Percentiles rank a stretch among this genome's conserved stretches.
These are phyloP conservation scores for Veloporphyrellus conicus DNA, from an alignment of 1,284 basidiomycete genomes.

Conservation along the genomic window DNA sequence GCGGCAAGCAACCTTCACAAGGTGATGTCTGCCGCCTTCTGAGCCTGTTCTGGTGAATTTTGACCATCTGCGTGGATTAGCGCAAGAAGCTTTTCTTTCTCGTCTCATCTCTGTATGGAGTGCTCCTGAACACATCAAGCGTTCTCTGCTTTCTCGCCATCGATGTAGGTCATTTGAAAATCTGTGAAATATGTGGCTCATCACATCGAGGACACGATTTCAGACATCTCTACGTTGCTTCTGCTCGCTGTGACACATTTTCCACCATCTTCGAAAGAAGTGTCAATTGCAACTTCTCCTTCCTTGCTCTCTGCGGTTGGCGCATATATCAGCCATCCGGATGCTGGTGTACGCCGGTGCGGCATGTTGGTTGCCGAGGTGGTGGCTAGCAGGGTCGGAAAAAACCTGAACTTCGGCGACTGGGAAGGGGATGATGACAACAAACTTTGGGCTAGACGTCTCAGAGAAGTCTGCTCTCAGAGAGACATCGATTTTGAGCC, in stretches of 20 bases:
- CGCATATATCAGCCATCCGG: slow-evolving; percentile 74
- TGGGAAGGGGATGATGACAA: slow-evolving; percentile 83
- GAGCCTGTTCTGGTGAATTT: background rate
- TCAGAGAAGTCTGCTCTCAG: slow-evolving; percentile 50
- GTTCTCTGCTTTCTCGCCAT: slow-evolving; percentile 67
- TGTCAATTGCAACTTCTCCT: slow-evolving; percentile 50
- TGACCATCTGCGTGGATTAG: slow-evolving; percentile 33
- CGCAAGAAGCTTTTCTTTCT: slow-evolving; percentile 45
- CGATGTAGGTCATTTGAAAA: slow-evolving; percentile 45
- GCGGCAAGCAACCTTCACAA: slow-evolving; percentile 33
- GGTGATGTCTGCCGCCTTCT: slow-evolving; percentile 31
- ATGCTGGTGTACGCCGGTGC: slow-evolving; percentile 74
- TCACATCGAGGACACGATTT: slow-evolving; percentile 1
- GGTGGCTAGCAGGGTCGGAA: slow-evolving; percentile 56
- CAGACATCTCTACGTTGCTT: slow-evolving; percentile 70
- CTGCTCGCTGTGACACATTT: slow-evolving; percentile 62
- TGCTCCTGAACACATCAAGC: slow-evolving; percentile 62
- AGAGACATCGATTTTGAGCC: slow-evolving; percentile 50
- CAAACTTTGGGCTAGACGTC: slow-evolving; percentile 57
- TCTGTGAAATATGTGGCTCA: slow-evolving; percentile 8
- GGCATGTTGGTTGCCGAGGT: slow-evolving; percentile 93
- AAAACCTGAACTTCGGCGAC: slow-evolving; percentile 71
- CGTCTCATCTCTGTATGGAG: slow-evolving; percentile 60
- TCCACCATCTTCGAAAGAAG: slow-evolving; percentile 42
- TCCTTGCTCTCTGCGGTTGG: slow-evolving; percentile 73